Percentiles rank a stretch among this genome's conserved stretches.
Evolutionary conservation across 2,329 filamentous ascomycete species (phyloP).

Genomic region (Drechslerella dactyloides): DNA sequence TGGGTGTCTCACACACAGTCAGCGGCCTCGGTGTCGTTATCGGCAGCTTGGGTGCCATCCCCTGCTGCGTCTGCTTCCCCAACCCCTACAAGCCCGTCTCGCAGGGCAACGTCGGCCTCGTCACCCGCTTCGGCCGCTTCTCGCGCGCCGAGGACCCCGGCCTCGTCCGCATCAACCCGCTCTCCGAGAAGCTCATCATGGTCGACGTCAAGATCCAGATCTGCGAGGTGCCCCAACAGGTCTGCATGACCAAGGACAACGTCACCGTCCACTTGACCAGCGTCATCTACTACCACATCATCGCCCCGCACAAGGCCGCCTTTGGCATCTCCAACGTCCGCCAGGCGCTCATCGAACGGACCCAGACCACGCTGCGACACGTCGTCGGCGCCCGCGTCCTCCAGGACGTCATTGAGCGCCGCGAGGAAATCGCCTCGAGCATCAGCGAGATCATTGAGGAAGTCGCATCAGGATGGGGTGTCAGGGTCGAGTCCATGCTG

Average conservation of each 20-base stretch:
- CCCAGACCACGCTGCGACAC: conserved; percentile 95
- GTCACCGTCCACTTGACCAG: conserved; percentile 91
- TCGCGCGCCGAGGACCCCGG: conserved; percentile 95
- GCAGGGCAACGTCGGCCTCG: conserved; percentile 92
- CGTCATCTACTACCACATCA: conserved; percentile 99
- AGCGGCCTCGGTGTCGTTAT: conserved; percentile 75
- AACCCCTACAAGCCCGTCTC: conserved; percentile 93
- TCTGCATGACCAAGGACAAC: conserved; percentile 99
- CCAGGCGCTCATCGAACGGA: conserved; percentile 95
- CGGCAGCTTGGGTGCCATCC: conserved; percentile 82
- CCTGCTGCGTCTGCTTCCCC: conserved; percentile 88
- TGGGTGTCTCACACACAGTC: too few relatives aligned
- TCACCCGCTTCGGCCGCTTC: conserved; percentile 95
- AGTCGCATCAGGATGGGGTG: conserved; percentile 91
- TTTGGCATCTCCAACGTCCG: conserved; percentile 95
- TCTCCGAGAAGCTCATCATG: conserved; percentile 85
- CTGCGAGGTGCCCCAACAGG: conserved; percentile 90
- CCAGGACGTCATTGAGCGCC: conserved; percentile 97
- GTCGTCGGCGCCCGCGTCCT: conserved; percentile 94
- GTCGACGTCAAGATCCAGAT: conserved; percentile 99
- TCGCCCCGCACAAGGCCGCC: conserved; percentile 91
- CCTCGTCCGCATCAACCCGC: conserved; percentile 94
- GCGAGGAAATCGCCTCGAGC: conserved; percentile 92
- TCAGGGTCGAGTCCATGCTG: conserved; percentile 95
- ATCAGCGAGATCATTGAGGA: conserved; percentile 98